Evolutionary conservation across 192 early-diverging fungal species (phyloP).

Genomic region (Mortierella antarctica): DNA sequence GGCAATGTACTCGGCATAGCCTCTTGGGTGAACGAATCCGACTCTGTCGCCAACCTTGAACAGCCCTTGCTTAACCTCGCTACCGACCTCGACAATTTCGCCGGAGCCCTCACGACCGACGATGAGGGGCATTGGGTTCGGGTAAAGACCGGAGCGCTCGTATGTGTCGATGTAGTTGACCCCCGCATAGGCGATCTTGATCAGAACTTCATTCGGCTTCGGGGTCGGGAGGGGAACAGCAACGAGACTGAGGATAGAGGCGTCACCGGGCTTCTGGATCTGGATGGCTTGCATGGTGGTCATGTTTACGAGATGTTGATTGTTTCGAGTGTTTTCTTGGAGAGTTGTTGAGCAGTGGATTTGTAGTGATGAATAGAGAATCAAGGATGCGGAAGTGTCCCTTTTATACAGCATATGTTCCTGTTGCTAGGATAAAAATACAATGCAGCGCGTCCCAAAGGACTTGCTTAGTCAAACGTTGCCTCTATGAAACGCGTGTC

Average conservation of each 20-base stretch:
- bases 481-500: too few species aligned
- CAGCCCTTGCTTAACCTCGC: constrained; percentile 42
- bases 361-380: too few species aligned
- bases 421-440: too few species aligned
- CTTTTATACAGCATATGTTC: too few species aligned
- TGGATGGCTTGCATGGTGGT: constrained; percentile 50
- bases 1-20: constrained; percentile 83
- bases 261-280: constrained; percentile 61
- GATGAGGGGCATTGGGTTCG: constrained; percentile 64
- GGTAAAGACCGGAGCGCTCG: constrained; percentile 82
- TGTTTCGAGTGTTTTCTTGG: too few species aligned
- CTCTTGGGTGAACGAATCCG: constrained; percentile 65
- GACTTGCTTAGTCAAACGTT: too few species aligned
- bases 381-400: too few species aligned
- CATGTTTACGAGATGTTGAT: too few species aligned
- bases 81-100: constrained; percentile 77
- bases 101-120: constrained; percentile 85
- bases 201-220: constrained; percentile 64
- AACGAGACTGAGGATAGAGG: constrained; percentile 62
- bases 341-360: too few species aligned
- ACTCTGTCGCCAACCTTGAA: constrained; percentile 85
- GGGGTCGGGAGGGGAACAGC: constrained; percentile 57
- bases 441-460: too few species aligned
- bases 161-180: constrained; percentile 94
- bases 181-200: constrained; percentile 78